A percentile compares a stretch with the other conserved stretches of the same genome.
phyloP scores from a whole-genome alignment of 257 asterid species.

The Anisodus acutangulus region DNA sequence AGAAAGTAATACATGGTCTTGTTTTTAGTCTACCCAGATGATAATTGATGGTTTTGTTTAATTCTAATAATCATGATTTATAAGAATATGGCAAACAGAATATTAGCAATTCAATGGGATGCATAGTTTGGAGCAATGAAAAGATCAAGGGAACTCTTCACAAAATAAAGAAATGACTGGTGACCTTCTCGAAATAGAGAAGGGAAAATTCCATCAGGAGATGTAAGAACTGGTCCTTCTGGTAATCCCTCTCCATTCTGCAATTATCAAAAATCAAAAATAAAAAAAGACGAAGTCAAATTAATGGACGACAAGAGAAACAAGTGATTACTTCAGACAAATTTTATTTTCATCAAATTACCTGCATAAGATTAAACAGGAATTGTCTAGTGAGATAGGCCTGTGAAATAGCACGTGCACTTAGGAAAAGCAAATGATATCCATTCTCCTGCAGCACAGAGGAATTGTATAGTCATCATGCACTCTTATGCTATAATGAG shows the following conservation, averaged over 20 bases:
- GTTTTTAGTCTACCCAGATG: neutral
- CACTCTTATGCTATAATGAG: neutral
- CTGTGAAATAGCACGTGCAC: slow-evolving; percentile 97
- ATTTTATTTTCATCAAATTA: slow-evolving; percentile 35
- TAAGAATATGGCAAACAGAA: neutral
- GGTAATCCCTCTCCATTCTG: slow-evolving; percentile 96
- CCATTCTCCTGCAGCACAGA: slow-evolving; percentile 87
- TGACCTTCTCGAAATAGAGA: slow-evolving; percentile 96
- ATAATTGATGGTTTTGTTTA: slow-evolving; percentile 8
- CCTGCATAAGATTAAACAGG: slow-evolving; percentile 88
- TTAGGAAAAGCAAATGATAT: slow-evolving; percentile 88
- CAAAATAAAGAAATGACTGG: slow-evolving; percentile 19
- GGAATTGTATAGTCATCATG: slow-evolving; percentile 14
- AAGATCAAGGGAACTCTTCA: slow-evolving; percentile 13
- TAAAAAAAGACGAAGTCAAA: neutral
- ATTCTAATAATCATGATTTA: slow-evolving; percentile 19
- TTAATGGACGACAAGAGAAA: neutral
- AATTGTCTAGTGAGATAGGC: slow-evolving; percentile 85
- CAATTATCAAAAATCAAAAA: neutral
- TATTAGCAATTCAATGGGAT: slow-evolving; percentile 9
- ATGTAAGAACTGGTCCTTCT: slow-evolving; percentile 95
- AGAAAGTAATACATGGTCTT: neutral
- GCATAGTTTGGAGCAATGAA: neutral
- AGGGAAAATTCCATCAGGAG: slow-evolving; percentile 99
- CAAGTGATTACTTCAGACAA: neutral